Evolutionary conservation across 2,329 filamentous ascomycete genomes (phyloP).

Genomic region (Hypoxylon sp.): DNA sequence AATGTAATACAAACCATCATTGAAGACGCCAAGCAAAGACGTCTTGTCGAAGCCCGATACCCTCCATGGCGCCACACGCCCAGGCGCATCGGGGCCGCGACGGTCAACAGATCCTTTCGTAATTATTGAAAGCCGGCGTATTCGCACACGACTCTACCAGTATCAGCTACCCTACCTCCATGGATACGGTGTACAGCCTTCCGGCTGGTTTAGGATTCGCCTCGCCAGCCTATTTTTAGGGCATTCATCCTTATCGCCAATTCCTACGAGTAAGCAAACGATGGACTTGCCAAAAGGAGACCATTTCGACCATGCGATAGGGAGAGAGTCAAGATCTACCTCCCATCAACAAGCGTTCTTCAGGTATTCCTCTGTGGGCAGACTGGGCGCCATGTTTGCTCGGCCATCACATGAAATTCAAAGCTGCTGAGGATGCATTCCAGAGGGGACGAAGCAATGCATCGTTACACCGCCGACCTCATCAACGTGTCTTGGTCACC

Average conservation of each 20-base stretch:
- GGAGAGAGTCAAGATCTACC: neutral
- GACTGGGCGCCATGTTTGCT: conserved; percentile 1
- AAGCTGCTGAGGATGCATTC: conserved; percentile 11
- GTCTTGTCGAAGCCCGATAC: neutral
- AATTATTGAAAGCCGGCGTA: neutral
- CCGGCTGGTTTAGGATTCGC: neutral
- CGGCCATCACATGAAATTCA: conserved; percentile 3
- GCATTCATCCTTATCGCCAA: neutral
- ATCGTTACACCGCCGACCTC: conserved; percentile 34
- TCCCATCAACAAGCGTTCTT: neutral
- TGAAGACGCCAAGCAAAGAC: neutral
- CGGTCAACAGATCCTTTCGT: neutral
- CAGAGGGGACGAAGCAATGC: conserved; percentile 14
- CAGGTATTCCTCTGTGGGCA: neutral
- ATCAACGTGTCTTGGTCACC: conserved; percentile 8
- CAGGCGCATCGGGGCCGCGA: neutral
- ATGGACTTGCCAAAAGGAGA: neutral
- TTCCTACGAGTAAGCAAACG: conserved; percentile 4
- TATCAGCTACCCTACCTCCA: neutral
- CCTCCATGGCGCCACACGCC: neutral
- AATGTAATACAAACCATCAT: neutral
- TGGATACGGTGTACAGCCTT: neutral
- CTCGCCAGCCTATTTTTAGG: conserved; percentile 2
- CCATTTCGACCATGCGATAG: neutral
- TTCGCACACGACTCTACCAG: neutral